phyloP scores from a whole-genome alignment of 2,329 filamentous ascomycete species.

The Ophiocordyceps robertsii region DNA sequence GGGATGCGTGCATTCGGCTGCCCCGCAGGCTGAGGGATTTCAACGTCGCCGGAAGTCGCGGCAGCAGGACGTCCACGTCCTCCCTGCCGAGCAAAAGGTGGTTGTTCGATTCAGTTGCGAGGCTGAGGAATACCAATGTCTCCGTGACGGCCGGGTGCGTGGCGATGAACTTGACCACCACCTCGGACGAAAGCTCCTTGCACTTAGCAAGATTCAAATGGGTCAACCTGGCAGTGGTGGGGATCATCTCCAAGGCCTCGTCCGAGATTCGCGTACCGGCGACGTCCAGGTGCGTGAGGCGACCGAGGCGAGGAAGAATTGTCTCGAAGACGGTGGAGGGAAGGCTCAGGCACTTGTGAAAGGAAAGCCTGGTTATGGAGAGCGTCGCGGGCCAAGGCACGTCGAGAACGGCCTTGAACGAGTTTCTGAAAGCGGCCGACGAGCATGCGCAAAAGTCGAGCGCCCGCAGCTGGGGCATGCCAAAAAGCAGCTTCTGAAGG shows the following conservation, averaged over 20 bases:
- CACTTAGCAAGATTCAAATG: conserved; percentile 72
- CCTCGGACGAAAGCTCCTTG: conserved; percentile 50
- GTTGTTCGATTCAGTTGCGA: conserved; percentile 58
- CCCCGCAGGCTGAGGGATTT: conserved; percentile 66
- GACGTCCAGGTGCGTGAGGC: conserved; percentile 67
- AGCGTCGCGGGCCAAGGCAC: conserved; percentile 39
- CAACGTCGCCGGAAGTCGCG: conserved; percentile 50
- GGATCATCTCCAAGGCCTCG: conserved; percentile 55
- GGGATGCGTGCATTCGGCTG: conserved; percentile 51
- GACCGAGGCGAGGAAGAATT: conserved; percentile 55
- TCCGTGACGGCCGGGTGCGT: conserved; percentile 55
- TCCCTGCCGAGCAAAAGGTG: conserved; percentile 56
- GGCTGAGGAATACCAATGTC: conserved; percentile 56
- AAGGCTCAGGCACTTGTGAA: conserved; percentile 68
- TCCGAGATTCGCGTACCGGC: conserved; percentile 66
- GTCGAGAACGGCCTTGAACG: conserved; percentile 45
- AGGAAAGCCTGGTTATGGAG: conserved; percentile 52
- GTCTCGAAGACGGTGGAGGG: conserved; percentile 53
- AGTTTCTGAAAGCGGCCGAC: conserved; percentile 49
- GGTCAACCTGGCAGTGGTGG: conserved; percentile 56
- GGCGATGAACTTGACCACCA: conserved; percentile 56
- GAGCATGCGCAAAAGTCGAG: conserved; percentile 70
- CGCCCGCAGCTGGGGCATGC: conserved; percentile 49
- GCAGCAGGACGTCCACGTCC: conserved; percentile 52
- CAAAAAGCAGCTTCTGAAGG: conserved; percentile 56